Conservation (phyloP, 2,329 filamentous ascomycete species). For the Blastomyces emzantsi region DNA sequence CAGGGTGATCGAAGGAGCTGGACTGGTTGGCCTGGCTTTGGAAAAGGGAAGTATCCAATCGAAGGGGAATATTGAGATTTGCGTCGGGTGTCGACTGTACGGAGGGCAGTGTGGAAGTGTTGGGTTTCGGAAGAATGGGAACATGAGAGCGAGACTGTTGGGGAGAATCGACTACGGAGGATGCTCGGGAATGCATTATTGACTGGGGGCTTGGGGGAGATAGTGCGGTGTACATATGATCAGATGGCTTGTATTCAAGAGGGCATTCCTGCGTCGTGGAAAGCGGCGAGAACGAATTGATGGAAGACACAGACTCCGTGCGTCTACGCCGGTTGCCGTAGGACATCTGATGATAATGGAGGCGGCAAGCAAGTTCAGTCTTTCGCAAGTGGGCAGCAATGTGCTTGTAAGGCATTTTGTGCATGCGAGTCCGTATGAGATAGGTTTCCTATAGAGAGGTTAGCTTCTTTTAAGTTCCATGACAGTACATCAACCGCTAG, state of each 20-base stretch:
- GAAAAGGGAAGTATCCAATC: constrained; percentile 48
- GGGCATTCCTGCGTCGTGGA: constrained; percentile 23
- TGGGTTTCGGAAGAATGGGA: constrained; percentile 27
- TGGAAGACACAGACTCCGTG: constrained; percentile 58
- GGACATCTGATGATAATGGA: constrained; percentile 79
- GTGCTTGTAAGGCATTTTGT: constrained; percentile 88
- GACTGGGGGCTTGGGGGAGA: constrained; percentile 22
- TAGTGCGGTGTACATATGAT: constrained; percentile 43
- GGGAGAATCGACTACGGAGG: constrained; percentile 10
- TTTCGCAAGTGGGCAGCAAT: constrained; percentile 79
- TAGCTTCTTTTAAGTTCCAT: constrained; percentile 4
- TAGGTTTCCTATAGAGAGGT: constrained; percentile 58
- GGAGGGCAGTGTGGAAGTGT: constrained; percentile 36
- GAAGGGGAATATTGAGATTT: constrained; percentile 30
- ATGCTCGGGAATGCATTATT: constrained; percentile 7
- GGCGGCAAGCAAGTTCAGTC: constrained; percentile 75
- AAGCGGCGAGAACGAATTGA: constrained; percentile 36
- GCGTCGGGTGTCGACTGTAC: constrained; percentile 22
- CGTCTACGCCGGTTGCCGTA: constrained; percentile 75
- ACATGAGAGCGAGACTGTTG: constrained; percentile 22
- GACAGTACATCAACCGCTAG: background rate
- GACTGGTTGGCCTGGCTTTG: background rate
- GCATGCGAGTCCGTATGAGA: constrained; percentile 70
- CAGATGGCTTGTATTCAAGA: constrained; percentile 25
- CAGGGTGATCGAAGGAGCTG: background rate